These are phyloP conservation scores for Micractinium conductrix DNA, from an alignment of 139 green algal genomes.

Conservation along the genomic window DNA sequence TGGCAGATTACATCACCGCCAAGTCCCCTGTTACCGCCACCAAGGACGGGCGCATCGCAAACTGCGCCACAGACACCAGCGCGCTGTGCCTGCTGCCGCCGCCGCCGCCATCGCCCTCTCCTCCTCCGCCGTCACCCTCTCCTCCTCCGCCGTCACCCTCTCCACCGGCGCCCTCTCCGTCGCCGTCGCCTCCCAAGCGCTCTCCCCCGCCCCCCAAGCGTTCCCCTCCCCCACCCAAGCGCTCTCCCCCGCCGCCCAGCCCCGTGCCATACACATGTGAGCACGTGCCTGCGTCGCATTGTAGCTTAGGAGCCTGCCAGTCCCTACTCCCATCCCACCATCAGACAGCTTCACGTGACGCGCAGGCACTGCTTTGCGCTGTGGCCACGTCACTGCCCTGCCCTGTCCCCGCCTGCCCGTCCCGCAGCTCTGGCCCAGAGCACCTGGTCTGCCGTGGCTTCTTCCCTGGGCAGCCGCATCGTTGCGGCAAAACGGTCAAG, in stretches of 20 bases:
- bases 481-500: neutral
- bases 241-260: neutral
- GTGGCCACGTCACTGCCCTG: too few species aligned
- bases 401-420: too few species aligned
- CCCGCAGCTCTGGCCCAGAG: too few species aligned
- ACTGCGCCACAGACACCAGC: neutral
- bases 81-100: neutral
- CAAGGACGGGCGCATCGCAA: conserved; percentile 14
- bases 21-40: neutral
- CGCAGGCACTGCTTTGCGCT: too few species aligned
- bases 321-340: neutral
- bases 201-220: neutral
- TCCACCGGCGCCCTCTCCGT: neutral
- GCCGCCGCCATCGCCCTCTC: neutral
- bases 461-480: neutral
- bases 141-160: neutral
- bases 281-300: too few species aligned
- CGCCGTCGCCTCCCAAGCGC: neutral
- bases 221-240: neutral
- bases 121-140: neutral
- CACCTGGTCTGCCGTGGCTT: too few species aligned
- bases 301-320: too few species aligned
- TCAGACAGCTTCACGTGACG: too few species aligned
- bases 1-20: neutral
- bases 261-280: too few species aligned